Percentiles rank a stretch among this genome's conserved stretches.
phyloP scores from a whole-genome alignment of 805 yeast species.

The Spathaspora passalidarum region DNA sequence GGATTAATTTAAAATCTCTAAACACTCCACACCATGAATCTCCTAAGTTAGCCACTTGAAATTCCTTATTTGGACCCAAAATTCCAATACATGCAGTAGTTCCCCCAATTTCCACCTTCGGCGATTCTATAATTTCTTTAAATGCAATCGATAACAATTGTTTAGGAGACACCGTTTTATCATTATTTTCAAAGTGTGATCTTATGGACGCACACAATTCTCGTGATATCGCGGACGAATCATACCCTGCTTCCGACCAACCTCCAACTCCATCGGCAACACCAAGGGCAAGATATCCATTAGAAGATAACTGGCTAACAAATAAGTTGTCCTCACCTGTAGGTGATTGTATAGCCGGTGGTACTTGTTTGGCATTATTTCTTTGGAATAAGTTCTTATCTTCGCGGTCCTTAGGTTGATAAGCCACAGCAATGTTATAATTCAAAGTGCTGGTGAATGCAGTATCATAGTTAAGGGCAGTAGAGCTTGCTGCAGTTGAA shows the following conservation, averaged over 20 bases:
- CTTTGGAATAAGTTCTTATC: slow-evolving; percentile 45
- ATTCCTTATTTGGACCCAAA: slow-evolving; percentile 50
- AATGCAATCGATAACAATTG: slow-evolving; percentile 57
- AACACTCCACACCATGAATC: slow-evolving; percentile 94
- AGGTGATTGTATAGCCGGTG: slow-evolving; percentile 44
- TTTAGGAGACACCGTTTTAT: slow-evolving; percentile 35
- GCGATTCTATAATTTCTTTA: slow-evolving; percentile 46
- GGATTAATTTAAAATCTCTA: slow-evolving; percentile 57
- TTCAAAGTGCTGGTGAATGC: slow-evolving; percentile 23
- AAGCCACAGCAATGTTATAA: slow-evolving; percentile 65
- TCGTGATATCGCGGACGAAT: slow-evolving; percentile 82
- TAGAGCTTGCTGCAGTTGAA: slow-evolving; percentile 18
- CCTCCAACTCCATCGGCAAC: slow-evolving; percentile 98
- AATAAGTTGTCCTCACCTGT: slow-evolving; percentile 80
- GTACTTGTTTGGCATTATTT: slow-evolving; percentile 18
- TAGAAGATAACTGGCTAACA: slow-evolving; percentile 37
- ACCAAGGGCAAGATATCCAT: slow-evolving; percentile 57
- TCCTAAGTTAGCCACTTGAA: slow-evolving; percentile 79
- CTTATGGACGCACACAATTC: slow-evolving; percentile 65
- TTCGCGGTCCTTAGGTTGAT: slow-evolving; percentile 66
- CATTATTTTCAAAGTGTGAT: slow-evolving; percentile 24
- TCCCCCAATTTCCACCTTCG: slow-evolving; percentile 81
- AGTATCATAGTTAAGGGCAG: slow-evolving; percentile 16
- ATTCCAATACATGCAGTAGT: slow-evolving; percentile 90
- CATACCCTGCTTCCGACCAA: slow-evolving; percentile 90